Evolutionary conservation across 164 flowering plant genomes (phyloP), one percentile per base, ranked within the genome.

Genomic region (Vitis labrusca): DNA sequence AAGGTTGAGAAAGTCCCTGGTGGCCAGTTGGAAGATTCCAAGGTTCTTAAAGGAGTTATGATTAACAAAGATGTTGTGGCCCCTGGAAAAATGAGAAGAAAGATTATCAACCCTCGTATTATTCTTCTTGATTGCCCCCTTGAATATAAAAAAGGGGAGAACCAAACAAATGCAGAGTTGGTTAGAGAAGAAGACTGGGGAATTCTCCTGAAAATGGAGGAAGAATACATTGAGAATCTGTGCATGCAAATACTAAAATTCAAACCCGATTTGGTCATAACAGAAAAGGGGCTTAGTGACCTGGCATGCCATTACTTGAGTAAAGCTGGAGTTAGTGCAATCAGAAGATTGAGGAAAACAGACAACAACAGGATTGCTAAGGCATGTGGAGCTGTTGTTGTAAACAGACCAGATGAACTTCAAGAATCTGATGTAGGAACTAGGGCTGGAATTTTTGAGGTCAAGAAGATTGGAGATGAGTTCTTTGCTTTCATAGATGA

Each of bases 371-470:
- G 98, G 77, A 91, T 93, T 67, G 98, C 99, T n/a, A 95, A 90
- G 82, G 98, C 99, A 10, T 90, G 91, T 84, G 97, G 96, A 16
- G 99, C 99, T 15, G 92, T 89, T n/a, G 83, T 93, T 76, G 97
- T 93, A 10, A 93, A 91, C 81, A 81, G 97, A 65, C 97, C 98
- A 32, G 98, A 95, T 76, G 99, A 95, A 76, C 77, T 95, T 70
- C 99, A 93, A 76, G 99, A 95, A 62, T 93, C 97, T 64, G 98
- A 95, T 89, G 81, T 93, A 32, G 98, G 99, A 64, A 93, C 90
- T 61, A 89, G 97, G 13, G 97, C 97, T 65, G 96, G 99, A 50
- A 79, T 93, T 29, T 95, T 89, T 86, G 99, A 95, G 83, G 94
- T 95, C 63, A 92, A 81, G 82, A 95, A 95, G 78, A 91, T 95